Percentiles rank a stretch among this genome's conserved stretches.
Conservation (phyloP, 2,329 filamentous ascomycete genomes). For the Exophiala spinifera region DNA sequence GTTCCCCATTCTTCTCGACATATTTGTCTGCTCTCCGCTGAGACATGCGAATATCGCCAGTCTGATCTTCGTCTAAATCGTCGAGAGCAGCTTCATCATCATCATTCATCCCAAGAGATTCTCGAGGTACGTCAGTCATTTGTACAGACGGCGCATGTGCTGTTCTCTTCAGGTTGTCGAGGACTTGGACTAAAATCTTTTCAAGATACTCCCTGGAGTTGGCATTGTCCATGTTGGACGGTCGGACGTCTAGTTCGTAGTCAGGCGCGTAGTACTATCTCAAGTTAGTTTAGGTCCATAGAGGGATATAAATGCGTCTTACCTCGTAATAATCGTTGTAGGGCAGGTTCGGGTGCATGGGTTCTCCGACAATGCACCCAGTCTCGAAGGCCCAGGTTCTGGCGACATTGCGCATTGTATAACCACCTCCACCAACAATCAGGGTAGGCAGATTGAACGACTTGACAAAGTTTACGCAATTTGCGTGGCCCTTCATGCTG, state of each 20-base stretch:
- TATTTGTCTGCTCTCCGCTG: slow-evolving; percentile 79
- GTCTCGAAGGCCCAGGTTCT: slow-evolving; percentile 66
- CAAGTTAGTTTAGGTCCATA: slow-evolving; percentile 24
- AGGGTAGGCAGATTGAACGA: slow-evolving; percentile 64
- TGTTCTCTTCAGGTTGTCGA: slow-evolving; percentile 65
- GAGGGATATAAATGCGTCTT: slow-evolving; percentile 19
- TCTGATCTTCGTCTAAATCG: slow-evolving; percentile 77
- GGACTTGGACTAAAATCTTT: slow-evolving; percentile 63
- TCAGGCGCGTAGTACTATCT: slow-evolving; percentile 64
- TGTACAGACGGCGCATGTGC: slow-evolving; percentile 62
- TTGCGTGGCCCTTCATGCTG: slow-evolving; percentile 67
- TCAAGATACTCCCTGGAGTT: slow-evolving; percentile 67
- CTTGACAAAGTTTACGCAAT: slow-evolving; percentile 68
- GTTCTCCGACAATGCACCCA: slow-evolving; percentile 77
- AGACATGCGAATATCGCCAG: slow-evolving; percentile 78
- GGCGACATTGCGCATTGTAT: slow-evolving; percentile 64
- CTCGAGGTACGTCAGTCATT: slow-evolving; percentile 61
- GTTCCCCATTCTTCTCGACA: slow-evolving; percentile 72
- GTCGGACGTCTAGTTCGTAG: slow-evolving; percentile 66
- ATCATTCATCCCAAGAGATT: slow-evolving; percentile 58
- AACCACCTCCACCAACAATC: slow-evolving; percentile 65
- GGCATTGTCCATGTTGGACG: slow-evolving; percentile 70
- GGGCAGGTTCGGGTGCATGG: slow-evolving; percentile 77
- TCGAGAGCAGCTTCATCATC: slow-evolving; percentile 64
- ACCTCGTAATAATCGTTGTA: slow-evolving; percentile 94